Conservation (phyloP, 2,329 filamentous ascomycete genomes). For the Furcasterigmium sp. region DNA sequence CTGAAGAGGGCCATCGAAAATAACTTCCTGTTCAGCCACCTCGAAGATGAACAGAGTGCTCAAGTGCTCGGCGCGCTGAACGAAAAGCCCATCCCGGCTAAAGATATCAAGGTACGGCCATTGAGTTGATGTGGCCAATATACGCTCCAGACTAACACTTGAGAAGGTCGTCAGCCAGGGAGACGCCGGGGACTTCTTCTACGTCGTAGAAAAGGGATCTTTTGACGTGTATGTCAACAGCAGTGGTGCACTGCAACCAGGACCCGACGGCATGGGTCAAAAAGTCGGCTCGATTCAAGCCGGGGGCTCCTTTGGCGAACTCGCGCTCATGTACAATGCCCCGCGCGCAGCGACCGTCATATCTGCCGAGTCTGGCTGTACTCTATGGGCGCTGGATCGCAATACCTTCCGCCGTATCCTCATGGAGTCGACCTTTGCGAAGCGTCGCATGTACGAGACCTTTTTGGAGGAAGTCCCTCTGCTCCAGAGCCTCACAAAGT, state of each 20-base stretch:
- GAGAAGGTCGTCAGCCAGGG: conserved; percentile 86
- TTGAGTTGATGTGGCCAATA: too few species aligned
- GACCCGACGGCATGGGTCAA: conserved; percentile 73
- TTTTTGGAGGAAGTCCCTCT: conserved; percentile 93
- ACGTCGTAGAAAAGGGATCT: conserved; percentile 84
- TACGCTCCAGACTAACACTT: conserved; percentile 22
- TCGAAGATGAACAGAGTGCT: conserved; percentile 86
- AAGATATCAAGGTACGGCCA: conserved; percentile 73
- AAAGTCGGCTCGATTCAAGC: conserved; percentile 79
- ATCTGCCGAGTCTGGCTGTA: conserved; percentile 71
- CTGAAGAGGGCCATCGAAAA: conserved; percentile 75
- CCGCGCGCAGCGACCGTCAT: conserved; percentile 92
- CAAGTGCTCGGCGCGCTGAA: conserved; percentile 87
- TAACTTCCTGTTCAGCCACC: conserved; percentile 91
- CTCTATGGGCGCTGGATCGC: conserved; percentile 90
- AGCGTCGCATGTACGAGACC: conserved; percentile 92
- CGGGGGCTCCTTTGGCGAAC: conserved; percentile 91
- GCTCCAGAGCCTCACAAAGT: conserved; percentile 75
- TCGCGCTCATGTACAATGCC: conserved; percentile 98
- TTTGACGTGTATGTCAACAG: conserved; percentile 91
- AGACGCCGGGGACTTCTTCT: conserved; percentile 95
- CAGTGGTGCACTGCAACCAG: conserved; percentile 71
- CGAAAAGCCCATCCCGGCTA: conserved; percentile 92
- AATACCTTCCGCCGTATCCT: conserved; percentile 96
- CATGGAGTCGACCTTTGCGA: conserved; percentile 96